A percentile compares a stretch with the other conserved stretches of the same genome.
These are phyloP conservation scores for Globisporangium paroecandrum DNA, from an alignment of 352 stramenopile species.

Conservation along the genomic window DNA sequence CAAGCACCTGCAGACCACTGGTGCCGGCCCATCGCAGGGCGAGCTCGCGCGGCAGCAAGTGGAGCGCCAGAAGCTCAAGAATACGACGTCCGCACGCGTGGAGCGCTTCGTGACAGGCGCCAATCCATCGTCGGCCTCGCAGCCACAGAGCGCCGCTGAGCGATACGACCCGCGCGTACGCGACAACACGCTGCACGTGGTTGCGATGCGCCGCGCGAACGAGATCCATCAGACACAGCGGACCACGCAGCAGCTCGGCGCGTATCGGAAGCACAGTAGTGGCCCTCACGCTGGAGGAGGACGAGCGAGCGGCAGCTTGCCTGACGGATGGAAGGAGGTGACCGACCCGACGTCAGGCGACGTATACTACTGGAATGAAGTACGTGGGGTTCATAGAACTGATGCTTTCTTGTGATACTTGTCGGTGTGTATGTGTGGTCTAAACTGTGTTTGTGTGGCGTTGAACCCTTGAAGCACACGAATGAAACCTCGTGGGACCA, in stretches of 20 bases:
- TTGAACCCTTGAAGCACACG: conserved; percentile 34
- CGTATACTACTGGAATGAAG: conserved; percentile 82
- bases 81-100: conserved; percentile 37
- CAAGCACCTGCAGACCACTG: conserved; percentile 56
- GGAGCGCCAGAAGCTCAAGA: conserved; percentile 47
- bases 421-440: neutral
- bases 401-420: neutral
- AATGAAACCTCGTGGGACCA: conserved; percentile 79
- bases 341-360: conserved; percentile 49
- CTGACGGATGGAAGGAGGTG: conserved; percentile 51
- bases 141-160: conserved; percentile 17
- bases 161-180: conserved; percentile 43
- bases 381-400: conserved; percentile 12
- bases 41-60: conserved; percentile 63
- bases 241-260: conserved; percentile 13
- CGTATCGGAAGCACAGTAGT: conserved; percentile 1
- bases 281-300: neutral
- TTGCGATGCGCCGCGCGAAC: conserved; percentile 42
- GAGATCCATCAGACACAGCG: conserved; percentile 36
- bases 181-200: conserved; percentile 77
- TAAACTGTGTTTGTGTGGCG: conserved; percentile 6
- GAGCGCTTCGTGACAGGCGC: conserved; percentile 29
- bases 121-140: conserved; percentile 11
- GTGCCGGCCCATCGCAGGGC: conserved; percentile 60
- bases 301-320: conserved; percentile 17